Evolutionary conservation across 306 rosid genomes (phyloP), one percentile per base, ranked within the genome.

Genomic region (Delonix regia): DNA sequence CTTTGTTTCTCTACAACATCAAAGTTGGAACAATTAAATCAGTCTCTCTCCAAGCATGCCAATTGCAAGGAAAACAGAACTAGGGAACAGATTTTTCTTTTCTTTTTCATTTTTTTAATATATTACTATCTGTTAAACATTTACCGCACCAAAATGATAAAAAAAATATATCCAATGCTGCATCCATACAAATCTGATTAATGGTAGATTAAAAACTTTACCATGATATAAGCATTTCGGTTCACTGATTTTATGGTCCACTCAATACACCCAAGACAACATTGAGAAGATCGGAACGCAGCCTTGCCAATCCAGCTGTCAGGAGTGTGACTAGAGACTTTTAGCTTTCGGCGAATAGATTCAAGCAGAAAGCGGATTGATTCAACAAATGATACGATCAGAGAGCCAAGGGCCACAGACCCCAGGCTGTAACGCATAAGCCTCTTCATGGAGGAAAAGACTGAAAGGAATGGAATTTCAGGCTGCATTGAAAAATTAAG

Each of bases 151-250:
- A 70, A 64, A 51, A 56, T 63, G 39, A 75, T 56, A 61, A 67
- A 62, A 45, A 45, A 38, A 27, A 68, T 21, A 42, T 18, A 61
- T 41, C 72, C 33, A 27, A 75, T 71, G 63, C 39, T 30, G 78
- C 73, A 39, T 19, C 47, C 47, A 64, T 27, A 56, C 44, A 79
- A 77, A 71, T 45, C 49, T 38, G 66, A 34, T 77, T 14, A 36
- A 47, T 4, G 51, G 42, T 30, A 55, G 57, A 80, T 66, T 48
- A 65, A 59, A 38, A 49, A 62, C 74, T 71, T 83, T 90, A 94
- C 99, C 99, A 95, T 88, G 64, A 95, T 93, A 84, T 93, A 95
- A 42, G 99, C 99, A 79, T 95, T 95, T 76, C 98, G 96, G 82
- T 95, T 95, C 72, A 88, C 91, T 6, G 99, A 95, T 83, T 86